Percentiles rank a stretch among this genome's conserved stretches.
phyloP scores from a whole-genome alignment of 768 basidiomycete genomes.

The Trametes punicea region DNA sequence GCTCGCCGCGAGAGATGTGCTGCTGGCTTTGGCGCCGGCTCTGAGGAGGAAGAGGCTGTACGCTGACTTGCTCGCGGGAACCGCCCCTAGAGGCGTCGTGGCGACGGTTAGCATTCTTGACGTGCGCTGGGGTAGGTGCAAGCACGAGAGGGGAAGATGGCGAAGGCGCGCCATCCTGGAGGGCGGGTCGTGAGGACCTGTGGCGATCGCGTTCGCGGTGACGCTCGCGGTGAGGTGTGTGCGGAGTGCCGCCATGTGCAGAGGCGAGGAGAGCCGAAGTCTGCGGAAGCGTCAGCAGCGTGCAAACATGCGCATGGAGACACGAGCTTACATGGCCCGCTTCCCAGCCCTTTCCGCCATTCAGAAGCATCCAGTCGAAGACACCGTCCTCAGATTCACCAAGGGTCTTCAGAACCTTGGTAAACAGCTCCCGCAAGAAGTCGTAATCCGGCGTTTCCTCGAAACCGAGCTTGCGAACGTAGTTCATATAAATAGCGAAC shows the following conservation, averaged over 20 bases:
- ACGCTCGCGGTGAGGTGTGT: slow-evolving; percentile 52
- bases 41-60: slow-evolving; percentile 63
- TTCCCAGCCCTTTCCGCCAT: slow-evolving; percentile 96
- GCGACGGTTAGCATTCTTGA: slow-evolving; percentile 54
- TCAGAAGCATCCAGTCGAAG: slow-evolving; percentile 96
- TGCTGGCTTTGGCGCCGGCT: slow-evolving; percentile 70
- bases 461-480: slow-evolving; percentile 96
- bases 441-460: slow-evolving; percentile 98
- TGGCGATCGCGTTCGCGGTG: slow-evolving; percentile 42
- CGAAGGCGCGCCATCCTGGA: slow-evolving; percentile 48
- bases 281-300: slow-evolving; percentile 27
- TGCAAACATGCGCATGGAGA: not conserved
- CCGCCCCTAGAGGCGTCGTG: slow-evolving; percentile 53
- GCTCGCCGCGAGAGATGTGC: slow-evolving; percentile 29
- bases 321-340: slow-evolving; percentile 63
- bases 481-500: slow-evolving; percentile 98
- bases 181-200: slow-evolving; percentile 47
- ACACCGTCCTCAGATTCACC: slow-evolving; percentile 89
- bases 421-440: slow-evolving; percentile 91
- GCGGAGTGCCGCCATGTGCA: slow-evolving; percentile 54
- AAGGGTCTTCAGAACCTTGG: slow-evolving; percentile 83
- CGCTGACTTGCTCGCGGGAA: slow-evolving; percentile 46
- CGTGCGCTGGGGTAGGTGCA: slow-evolving; percentile 62
- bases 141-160: slow-evolving; percentile 59
- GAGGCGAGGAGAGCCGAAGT: slow-evolving; percentile 39